Percentiles rank a stretch among this genome's conserved stretches.
Conservation (phyloP, 306 rosid species). For the Quercus variabilis region DNA sequence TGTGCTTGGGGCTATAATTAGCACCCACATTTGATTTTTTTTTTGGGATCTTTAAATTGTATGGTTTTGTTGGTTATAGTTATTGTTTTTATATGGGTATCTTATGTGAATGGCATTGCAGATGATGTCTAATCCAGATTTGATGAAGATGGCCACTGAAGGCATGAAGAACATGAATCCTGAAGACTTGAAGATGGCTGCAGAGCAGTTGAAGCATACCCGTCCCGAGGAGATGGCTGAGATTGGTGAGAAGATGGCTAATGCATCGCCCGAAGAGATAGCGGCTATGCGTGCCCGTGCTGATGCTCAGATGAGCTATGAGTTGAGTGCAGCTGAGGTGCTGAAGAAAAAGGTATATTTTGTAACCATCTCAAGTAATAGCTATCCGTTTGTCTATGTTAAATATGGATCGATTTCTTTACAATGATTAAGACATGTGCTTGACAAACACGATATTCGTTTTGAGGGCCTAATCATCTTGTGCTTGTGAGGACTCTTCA, state of each 20-base stretch:
- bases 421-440: neutral
- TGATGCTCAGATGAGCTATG: constrained; percentile 67
- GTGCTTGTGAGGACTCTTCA: neutral
- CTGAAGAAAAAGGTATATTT: constrained; percentile 72
- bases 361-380: neutral
- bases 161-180: constrained; percentile 88
- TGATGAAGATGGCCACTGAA: constrained; percentile 90
- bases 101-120: constrained; percentile 28
- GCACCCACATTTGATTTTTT: neutral
- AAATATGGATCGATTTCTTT: constrained; percentile 1
- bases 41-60: neutral
- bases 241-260: constrained; percentile 90
- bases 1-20: neutral
- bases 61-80: neutral
- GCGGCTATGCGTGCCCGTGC: constrained; percentile 68
- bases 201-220: constrained; percentile 83
- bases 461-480: neutral
- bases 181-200: constrained; percentile 77
- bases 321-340: constrained; percentile 74
- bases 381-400: neutral
- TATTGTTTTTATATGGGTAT: constrained; percentile 5
- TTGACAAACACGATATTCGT: neutral
- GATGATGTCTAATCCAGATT: constrained; percentile 96
- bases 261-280: constrained; percentile 75
- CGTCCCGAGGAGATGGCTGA: constrained; percentile 94